These are phyloP conservation scores for Orobanche coerulescens DNA, from an alignment of 257 asterid species.

Conservation along the genomic window DNA sequence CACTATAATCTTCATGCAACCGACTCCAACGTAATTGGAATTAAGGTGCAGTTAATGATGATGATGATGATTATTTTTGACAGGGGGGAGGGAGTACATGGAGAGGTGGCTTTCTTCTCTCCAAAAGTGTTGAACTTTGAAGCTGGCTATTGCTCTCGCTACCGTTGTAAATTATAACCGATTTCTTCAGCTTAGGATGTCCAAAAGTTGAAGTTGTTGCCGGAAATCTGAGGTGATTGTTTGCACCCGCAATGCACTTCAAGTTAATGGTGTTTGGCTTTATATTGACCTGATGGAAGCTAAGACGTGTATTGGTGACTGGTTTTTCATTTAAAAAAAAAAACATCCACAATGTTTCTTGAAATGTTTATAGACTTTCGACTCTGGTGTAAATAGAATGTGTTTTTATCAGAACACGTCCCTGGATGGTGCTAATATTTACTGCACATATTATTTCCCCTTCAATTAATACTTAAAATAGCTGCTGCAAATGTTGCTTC, in stretches of 20 bases:
- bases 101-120: constrained; percentile 85
- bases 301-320: constrained; percentile 23
- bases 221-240: no score
- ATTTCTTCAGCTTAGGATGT: not conserved
- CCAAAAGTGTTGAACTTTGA: constrained; percentile 62
- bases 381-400: constrained; percentile 30
- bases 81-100: constrained; percentile 67
- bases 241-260: not conserved
- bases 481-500: constrained; percentile 12
- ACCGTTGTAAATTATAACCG: not conserved
- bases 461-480: not conserved
- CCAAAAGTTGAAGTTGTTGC: no score
- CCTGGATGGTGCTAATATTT: not conserved
- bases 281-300: constrained; percentile 4
- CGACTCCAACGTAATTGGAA: no score
- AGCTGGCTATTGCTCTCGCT: constrained; percentile 21
- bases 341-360: constrained; percentile 24
- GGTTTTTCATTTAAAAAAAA: constrained; percentile 27
- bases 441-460: not conserved
- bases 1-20: no score
- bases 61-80: no score
- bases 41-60: no score
- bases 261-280: not conserved
- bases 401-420: not conserved
- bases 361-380: constrained; percentile 12